Conservation (phyloP, 495 filamentous ascomycete genomes). For the Sphaerosporella brunnea region DNA sequence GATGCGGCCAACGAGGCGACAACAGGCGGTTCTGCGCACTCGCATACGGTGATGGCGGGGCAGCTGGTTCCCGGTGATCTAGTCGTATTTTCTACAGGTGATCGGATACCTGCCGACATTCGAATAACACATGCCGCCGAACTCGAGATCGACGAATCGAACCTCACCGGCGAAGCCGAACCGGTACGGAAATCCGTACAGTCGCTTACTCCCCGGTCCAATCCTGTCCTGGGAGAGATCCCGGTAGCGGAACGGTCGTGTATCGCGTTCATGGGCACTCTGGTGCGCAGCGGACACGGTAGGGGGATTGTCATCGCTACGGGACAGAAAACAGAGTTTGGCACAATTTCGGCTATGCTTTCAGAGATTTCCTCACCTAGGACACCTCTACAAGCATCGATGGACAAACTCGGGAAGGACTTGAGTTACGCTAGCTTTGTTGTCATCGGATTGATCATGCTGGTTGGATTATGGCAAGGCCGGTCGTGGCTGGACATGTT, state of each 20-base stretch:
- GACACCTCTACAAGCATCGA: constrained; percentile 85
- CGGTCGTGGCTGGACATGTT: constrained; percentile 87
- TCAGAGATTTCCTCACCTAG: constrained; percentile 87
- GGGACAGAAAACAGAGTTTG: constrained; percentile 83
- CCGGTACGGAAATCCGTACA: constrained; percentile 61
- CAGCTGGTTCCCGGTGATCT: constrained; percentile 84
- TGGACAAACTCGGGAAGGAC: constrained; percentile 88
- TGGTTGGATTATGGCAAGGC: constrained; percentile 76
- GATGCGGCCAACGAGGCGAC: constrained; percentile 31
- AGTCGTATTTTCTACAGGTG: constrained; percentile 82
- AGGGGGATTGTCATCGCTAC: constrained; percentile 92
- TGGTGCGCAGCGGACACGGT: constrained; percentile 90
- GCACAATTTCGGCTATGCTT: constrained; percentile 81
- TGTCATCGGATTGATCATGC: constrained; percentile 79
- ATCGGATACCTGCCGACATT: constrained; percentile 91
- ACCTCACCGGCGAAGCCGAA: constrained; percentile 92
- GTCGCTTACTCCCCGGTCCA: constrained; percentile 33
- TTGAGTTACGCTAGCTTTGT: constrained; percentile 90
- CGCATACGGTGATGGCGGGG: constrained; percentile 64
- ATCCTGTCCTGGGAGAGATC: constrained; percentile 19
- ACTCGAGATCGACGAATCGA: constrained; percentile 87
- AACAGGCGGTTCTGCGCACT: constrained; percentile 45
- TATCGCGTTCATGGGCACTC: constrained; percentile 94
- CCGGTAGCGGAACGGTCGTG: constrained; percentile 23
- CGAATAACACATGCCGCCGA: constrained; percentile 79